Percentiles rank a stretch among this genome's conserved stretches.
Conservation (phyloP, 257 asterid species). For the Rehmannia glutinosa region DNA sequence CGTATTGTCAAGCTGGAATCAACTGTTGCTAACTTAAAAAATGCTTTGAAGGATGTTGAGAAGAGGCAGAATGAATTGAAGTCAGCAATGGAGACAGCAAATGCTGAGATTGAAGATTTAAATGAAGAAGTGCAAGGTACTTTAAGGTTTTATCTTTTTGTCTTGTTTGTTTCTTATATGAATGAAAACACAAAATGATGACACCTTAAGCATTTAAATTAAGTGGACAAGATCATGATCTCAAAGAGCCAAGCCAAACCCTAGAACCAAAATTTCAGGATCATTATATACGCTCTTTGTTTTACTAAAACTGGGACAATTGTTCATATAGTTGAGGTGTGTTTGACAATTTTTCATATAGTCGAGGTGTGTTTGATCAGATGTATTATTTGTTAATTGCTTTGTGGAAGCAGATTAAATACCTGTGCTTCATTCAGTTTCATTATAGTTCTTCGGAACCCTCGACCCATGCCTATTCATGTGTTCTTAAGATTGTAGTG, state of each 20-base stretch:
- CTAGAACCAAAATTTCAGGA: conserved; percentile 4
- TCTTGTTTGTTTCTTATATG: neutral
- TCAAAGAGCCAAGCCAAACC: conserved; percentile 1
- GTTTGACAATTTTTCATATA: neutral
- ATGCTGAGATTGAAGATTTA: conserved; percentile 54
- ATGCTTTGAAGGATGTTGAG: conserved; percentile 52
- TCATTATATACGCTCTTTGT: neutral
- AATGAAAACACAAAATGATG: neutral
- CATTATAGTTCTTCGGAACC: conserved; percentile 3
- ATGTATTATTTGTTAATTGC: neutral
- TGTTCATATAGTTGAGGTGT: too few relatives aligned
- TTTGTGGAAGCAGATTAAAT: conserved; percentile 5
- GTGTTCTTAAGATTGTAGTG: neutral
- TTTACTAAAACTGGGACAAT: neutral
- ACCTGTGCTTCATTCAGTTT: conserved; percentile 13
- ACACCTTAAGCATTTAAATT: conserved; percentile 2
- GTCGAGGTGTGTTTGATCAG: neutral
- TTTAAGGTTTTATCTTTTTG: neutral
- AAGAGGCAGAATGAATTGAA: conserved; percentile 57
- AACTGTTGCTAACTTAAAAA: conserved; percentile 47
- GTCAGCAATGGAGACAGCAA: conserved; percentile 56
- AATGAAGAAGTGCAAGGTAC: conserved; percentile 68
- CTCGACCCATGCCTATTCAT: conserved; percentile 12
- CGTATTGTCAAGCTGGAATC: conserved; percentile 83
- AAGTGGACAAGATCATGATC: neutral